phyloP scores from a whole-genome alignment of 331 rosid genomes.

The Cydonia oblonga region DNA sequence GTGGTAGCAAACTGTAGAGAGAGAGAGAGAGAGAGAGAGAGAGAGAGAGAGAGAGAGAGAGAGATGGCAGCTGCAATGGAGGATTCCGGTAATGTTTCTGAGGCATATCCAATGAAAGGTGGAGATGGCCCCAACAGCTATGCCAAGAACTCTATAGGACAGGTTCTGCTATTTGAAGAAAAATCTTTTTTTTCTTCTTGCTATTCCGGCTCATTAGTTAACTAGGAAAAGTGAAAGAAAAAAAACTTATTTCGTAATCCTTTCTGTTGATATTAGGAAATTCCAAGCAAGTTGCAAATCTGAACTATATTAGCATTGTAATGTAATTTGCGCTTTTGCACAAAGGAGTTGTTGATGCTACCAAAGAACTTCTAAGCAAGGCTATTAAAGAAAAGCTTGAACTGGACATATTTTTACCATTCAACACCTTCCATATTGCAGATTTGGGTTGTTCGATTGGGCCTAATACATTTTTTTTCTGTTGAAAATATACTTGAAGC shows the following conservation, averaged over 20 bases:
- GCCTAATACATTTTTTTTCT: neutral
- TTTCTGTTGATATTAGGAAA: too few species aligned
- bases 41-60: neutral
- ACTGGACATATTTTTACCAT: neutral
- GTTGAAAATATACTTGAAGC: neutral
- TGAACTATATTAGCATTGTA: too few species aligned
- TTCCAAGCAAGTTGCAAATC: neutral
- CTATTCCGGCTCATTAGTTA: too few species aligned
- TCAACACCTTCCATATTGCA: neutral
- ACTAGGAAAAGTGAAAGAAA: too few species aligned
- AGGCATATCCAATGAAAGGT: neutral
- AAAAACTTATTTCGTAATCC: too few species aligned
- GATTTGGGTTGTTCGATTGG: constrained; percentile 9
- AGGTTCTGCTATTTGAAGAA: neutral
- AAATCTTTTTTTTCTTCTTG: too few species aligned
- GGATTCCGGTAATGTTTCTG: neutral
- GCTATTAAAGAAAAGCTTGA: neutral
- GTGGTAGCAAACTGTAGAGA: too few species aligned
- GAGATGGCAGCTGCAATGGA: neutral
- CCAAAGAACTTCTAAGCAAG: neutral
- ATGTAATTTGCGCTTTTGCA: neutral
- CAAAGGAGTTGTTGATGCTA: neutral
- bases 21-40: too few species aligned
- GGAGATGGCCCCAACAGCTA: neutral
- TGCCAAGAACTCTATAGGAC: neutral